phyloP scores from a whole-genome alignment of 768 basidiomycete species.

The Baorangia bicolor region DNA sequence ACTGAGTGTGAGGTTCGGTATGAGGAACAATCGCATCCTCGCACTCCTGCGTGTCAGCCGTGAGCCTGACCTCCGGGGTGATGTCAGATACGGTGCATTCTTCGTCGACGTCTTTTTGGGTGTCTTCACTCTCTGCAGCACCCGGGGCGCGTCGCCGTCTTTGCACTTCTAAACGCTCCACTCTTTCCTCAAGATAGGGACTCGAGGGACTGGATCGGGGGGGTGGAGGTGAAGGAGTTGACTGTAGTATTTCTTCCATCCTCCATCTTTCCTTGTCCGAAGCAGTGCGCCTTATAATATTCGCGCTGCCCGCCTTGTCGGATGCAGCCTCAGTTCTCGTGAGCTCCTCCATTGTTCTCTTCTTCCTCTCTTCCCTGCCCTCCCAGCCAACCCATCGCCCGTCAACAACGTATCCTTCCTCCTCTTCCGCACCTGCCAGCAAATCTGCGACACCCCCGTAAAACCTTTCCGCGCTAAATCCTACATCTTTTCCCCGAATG shows the following conservation, averaged over 20 bases:
- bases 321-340: constrained; percentile 1
- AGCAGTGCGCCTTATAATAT: constrained; percentile 9
- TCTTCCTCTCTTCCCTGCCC: constrained; percentile 18
- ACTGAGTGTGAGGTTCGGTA: neutral
- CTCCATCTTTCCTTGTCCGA: constrained; percentile 28
- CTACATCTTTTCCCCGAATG: constrained; percentile 85
- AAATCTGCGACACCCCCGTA: constrained; percentile 82
- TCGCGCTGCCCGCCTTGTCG: neutral
- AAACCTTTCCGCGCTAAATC: constrained; percentile 90
- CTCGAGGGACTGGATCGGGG: constrained; percentile 2
- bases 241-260: constrained; percentile 26
- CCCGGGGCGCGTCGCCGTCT: neutral
- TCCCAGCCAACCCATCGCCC: constrained; percentile 23
- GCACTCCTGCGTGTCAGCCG: neutral
- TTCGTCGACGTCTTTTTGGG: neutral
- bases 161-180: constrained; percentile 1
- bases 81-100: neutral
- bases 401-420: constrained; percentile 34
- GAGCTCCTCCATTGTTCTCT: neutral
- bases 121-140: neutral
- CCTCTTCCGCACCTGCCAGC: constrained; percentile 75
- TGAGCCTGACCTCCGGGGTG: neutral
- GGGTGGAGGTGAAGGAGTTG: constrained; percentile 3
- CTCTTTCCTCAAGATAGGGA: neutral
- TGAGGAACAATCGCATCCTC: neutral